Conservation (phyloP, 1,284 basidiomycete genomes). For the Trichosporon sp. region DNA sequence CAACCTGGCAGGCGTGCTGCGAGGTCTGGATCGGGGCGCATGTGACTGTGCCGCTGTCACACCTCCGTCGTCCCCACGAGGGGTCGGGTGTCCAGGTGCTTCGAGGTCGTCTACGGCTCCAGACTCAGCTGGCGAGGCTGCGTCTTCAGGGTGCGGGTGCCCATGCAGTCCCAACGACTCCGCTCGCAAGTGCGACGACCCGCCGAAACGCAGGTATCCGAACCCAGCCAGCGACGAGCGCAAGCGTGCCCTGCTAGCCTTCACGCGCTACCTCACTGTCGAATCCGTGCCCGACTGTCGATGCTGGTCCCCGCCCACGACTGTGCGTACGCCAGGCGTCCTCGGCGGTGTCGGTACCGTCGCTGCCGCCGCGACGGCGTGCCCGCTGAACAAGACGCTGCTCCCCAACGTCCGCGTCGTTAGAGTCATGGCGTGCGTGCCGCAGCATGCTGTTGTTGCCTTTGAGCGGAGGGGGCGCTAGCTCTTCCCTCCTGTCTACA, state of each 20-base stretch:
- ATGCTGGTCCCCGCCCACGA: not conserved
- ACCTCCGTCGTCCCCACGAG: not conserved
- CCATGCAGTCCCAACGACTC: not conserved
- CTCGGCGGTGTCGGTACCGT: too few species aligned
- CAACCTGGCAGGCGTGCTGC: slow-evolving; percentile 19
- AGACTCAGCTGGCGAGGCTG: too few species aligned
- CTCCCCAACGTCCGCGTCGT: slow-evolving; percentile 8
- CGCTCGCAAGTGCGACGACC: too few species aligned
- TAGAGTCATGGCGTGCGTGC: slow-evolving; percentile 1
- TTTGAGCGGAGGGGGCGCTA: slow-evolving; percentile 1
- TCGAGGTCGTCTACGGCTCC: too few species aligned
- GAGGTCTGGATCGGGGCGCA: not conserved
- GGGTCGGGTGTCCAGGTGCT: too few species aligned
- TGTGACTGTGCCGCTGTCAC: not conserved
- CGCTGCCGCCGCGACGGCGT: not conserved
- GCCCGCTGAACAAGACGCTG: slow-evolving; percentile 8
- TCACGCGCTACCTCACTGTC: slow-evolving; percentile 18
- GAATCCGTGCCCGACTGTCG: slow-evolving; percentile 1
- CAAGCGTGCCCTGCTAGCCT: slow-evolving; percentile 25
- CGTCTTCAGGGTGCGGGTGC: not conserved
- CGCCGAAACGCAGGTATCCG: not conserved
- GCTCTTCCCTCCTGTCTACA: not conserved
- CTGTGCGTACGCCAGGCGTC: too few species aligned
- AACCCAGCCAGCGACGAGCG: slow-evolving; percentile 18
- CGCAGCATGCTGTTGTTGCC: slow-evolving; percentile 6